Percentiles rank a stretch among this genome's conserved stretches.
These are phyloP conservation scores for cucumber (Cucumis sativus) DNA, from an alignment of 306 rosid species.

Conservation along the genomic window Cucumber_9930_V3 NC_026661.2:10553001-10553500, in stretches of 20 bases:
- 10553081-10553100: slow-evolving; percentile 56
- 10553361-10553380: background rate
- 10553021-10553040: background rate
- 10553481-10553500: slow-evolving; percentile 33
- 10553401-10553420: slow-evolving; percentile 78
- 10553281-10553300: background rate
- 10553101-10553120: slow-evolving; percentile 59
- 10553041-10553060: slow-evolving; percentile 17
- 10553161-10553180: slow-evolving; percentile 29
- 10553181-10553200: background rate
- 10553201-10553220: background rate
- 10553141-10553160: slow-evolving; percentile 69
- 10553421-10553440: slow-evolving; percentile 81
- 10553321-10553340: background rate
- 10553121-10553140: slow-evolving; percentile 68
- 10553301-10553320: background rate
- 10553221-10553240: background rate
- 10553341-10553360: background rate
- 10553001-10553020: background rate
- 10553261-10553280: slow-evolving; percentile 5
- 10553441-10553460: slow-evolving; percentile 72
- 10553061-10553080: slow-evolving; percentile 65
- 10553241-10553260: background rate
- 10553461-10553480: slow-evolving; percentile 69
- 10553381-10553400: slow-evolving; percentile 52